phyloP scores from a whole-genome alignment of 2,329 filamentous ascomycete genomes.

The Botryosphaeria agaves region DNA sequence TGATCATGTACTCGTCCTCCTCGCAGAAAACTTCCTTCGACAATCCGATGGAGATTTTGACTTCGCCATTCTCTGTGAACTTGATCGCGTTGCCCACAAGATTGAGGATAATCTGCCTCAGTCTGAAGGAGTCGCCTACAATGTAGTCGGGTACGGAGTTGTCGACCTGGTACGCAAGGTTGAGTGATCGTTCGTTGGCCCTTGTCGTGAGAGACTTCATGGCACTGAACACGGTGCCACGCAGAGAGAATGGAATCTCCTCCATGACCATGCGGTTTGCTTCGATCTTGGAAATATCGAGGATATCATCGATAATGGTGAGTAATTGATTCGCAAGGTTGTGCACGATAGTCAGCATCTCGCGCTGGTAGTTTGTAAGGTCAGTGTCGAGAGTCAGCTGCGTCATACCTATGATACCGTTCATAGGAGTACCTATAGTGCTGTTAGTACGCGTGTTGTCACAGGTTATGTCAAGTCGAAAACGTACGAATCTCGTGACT shows the following conservation, averaged over 20 bases:
- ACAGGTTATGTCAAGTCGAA: too few species aligned
- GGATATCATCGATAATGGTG: conserved; percentile 80
- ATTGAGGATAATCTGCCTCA: conserved; percentile 93
- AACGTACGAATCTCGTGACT: conserved; percentile 93
- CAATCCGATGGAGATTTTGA: conserved; percentile 79
- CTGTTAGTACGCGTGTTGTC: too few species aligned
- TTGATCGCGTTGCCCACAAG: conserved; percentile 97
- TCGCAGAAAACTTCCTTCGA: conserved; percentile 47
- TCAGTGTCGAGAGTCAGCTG: conserved; percentile 89
- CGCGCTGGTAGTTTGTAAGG: conserved; percentile 83
- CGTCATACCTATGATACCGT: conserved; percentile 96
- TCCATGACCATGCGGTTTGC: conserved; percentile 97
- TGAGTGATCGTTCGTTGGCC: conserved; percentile 88
- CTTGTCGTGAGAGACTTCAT: conserved; percentile 94
- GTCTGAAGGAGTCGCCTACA: conserved; percentile 87
- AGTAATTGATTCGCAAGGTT: conserved; percentile 89
- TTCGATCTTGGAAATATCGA: conserved; percentile 63
- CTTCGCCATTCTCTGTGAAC: conserved; percentile 92
- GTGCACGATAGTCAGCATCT: conserved; percentile 98
- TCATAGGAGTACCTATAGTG: too few species aligned
- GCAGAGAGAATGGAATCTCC: conserved; percentile 87
- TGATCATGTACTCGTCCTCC: conserved; percentile 72
- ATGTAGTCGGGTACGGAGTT: conserved; percentile 89
- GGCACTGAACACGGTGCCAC: conserved; percentile 91
- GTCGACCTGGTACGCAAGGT: conserved; percentile 85